Evolutionary conservation across 1,284 basidiomycete genomes (phyloP).

Genomic region (Moesziomyces antarcticus): DNA sequence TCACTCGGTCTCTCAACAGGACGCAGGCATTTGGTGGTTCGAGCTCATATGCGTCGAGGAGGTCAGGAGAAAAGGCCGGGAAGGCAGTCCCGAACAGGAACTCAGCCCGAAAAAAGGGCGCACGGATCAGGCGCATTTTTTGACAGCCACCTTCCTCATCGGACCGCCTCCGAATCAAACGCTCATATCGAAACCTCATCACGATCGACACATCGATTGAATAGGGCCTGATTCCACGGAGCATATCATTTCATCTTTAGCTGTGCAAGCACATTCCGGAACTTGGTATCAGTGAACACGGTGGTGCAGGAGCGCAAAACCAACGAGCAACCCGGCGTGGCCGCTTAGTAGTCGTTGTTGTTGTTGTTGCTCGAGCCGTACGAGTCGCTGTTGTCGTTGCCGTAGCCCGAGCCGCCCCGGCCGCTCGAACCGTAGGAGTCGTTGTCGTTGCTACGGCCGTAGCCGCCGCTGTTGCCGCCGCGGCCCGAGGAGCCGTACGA

Average conservation of each 20-base stretch:
- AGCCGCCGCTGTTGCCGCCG: constrained; percentile 1
- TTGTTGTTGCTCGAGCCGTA: constrained; percentile 22
- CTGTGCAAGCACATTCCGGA: not conserved
- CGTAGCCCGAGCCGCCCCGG: not conserved
- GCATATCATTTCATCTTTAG: too few species aligned
- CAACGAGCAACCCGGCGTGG: not conserved
- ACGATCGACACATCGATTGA: too few species aligned
- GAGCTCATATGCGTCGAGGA: too few species aligned
- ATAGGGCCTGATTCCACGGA: too few species aligned
- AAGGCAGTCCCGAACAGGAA: too few species aligned
- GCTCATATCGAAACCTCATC: too few species aligned
- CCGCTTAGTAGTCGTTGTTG: constrained; percentile 21
- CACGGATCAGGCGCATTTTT: too few species aligned
- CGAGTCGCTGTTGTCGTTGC: constrained; percentile 19
- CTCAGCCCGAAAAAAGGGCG: too few species aligned
- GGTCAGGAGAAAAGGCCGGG: too few species aligned
- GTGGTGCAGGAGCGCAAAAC: not conserved
- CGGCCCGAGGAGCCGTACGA: constrained; percentile 12
- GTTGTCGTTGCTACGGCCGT: constrained; percentile 12
- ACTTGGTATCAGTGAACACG: constrained; percentile 1
- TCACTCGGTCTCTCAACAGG: too few species aligned
- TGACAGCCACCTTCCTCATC: too few species aligned
- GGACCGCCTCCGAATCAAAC: too few species aligned
- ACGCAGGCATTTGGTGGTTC: not conserved
- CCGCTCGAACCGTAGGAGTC: constrained; percentile 8